Evolutionary conservation across 2,329 filamentous ascomycete genomes (phyloP), one percentile per base, ranked within the genome.

Genomic region (Fusarium sp.): DNA sequence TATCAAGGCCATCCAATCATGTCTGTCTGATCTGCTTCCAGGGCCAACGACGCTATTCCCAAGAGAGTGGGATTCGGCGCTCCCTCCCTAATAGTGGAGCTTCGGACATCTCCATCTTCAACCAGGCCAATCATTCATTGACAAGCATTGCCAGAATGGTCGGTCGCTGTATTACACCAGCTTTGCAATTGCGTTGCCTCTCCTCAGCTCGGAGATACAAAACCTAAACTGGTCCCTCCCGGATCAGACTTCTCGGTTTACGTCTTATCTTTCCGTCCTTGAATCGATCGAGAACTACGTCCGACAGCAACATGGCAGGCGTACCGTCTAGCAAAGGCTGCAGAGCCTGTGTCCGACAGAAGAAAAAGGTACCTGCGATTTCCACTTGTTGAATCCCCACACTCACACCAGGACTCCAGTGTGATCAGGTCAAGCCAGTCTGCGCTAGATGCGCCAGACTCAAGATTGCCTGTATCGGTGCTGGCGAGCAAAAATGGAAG

Each of bases 261-360:
- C 27, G 4, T 54, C 48, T 23, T 57, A 25, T 23, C 34, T 27
- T 57, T n/a, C 13, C 23, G 14, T 37, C 6, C 16, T 6, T 39
- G 6, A 14, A 27, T 20, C 32, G 45, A 1, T 50, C 5, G 9
- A n/a, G 18, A 30, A 32, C 6, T 13, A 3, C 25, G 10, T 50
- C 9, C 4, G 14, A 8, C 9, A 20, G 18, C 10, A 32, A 32
- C 10, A 88, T 88, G 87, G 85, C 87, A 0, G 87, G 87, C 14
- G 87, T 89, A 11, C 87, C 87, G 8, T 84, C 84, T 6, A 84
- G 85, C 54, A 83, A 84, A 70, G 87, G 85, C 27, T 89, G 87
- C 68, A 84, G 88, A 43, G 84, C 81, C 16, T 89, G 87, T 74
- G 83, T 86, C 37, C 85, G 82, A 68, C 85, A 87, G 71, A 88